Evolutionary conservation across 306 rosid genomes (phyloP).

Genomic region (Cicer bijugum): DNA sequence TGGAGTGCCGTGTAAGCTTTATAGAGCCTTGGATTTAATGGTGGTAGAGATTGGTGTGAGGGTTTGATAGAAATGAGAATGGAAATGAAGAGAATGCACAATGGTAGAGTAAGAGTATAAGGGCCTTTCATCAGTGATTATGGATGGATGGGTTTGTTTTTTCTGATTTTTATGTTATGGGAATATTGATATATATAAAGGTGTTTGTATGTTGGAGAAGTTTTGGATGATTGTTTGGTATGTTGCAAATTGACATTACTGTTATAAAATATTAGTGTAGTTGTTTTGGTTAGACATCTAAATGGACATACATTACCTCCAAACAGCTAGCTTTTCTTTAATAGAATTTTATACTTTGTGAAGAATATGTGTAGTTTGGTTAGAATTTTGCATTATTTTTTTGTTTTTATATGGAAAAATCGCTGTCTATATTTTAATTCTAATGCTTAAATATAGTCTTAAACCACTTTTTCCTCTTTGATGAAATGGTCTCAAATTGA

Average conservation of each 20-base stretch:
- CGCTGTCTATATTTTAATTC: neutral
- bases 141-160: neutral
- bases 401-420: neutral
- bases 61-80: conserved; percentile 53
- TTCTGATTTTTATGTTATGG: conserved; percentile 8
- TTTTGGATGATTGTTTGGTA: conserved; percentile 34
- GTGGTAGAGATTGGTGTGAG: conserved; percentile 56
- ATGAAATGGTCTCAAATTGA: neutral
- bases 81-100: conserved; percentile 1
- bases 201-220: conserved; percentile 22
- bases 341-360: conserved; percentile 10
- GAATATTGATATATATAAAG: conserved; percentile 45
- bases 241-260: conserved; percentile 46
- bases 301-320: conserved; percentile 27
- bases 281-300: conserved; percentile 28
- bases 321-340: conserved; percentile 32
- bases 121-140: conserved; percentile 1
- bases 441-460: neutral
- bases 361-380: conserved; percentile 2
- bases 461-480: neutral
- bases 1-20: conserved; percentile 81
- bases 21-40: conserved; percentile 63
- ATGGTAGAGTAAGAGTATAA: neutral
- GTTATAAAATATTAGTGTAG: neutral
- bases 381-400: conserved; percentile 11